phyloP scores from a whole-genome alignment of 495 filamentous ascomycete species.

The Penicillium lividum region DNA sequence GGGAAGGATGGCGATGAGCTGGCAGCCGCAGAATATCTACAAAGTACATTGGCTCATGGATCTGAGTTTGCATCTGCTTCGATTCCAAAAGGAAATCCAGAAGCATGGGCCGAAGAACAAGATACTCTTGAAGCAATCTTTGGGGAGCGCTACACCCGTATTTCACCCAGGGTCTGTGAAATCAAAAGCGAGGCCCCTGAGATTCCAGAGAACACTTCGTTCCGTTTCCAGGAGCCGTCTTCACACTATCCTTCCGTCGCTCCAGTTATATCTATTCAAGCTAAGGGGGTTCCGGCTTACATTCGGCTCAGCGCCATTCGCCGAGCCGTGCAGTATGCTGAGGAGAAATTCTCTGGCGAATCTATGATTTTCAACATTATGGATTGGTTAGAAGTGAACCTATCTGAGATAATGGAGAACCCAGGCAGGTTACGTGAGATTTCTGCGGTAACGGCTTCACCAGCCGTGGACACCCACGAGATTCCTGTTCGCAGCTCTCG shows the following conservation, averaged over 20 bases:
- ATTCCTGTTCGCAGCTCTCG: conserved; percentile 53
- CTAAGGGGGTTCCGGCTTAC: conserved; percentile 76
- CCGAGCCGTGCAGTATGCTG: conserved; percentile 68
- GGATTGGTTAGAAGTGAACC: conserved; percentile 84
- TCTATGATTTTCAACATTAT: conserved; percentile 86
- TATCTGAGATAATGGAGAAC: conserved; percentile 72
- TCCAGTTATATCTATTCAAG: conserved; percentile 70
- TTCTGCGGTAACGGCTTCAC: conserved; percentile 56
- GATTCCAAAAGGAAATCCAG: conserved; percentile 28
- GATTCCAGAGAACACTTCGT: conserved; percentile 34
- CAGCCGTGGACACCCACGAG: conserved; percentile 23
- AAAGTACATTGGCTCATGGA: conserved; percentile 60
- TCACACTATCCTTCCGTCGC: conserved; percentile 69
- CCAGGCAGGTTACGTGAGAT: conserved; percentile 85
- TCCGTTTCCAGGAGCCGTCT: conserved; percentile 55
- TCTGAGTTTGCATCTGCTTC: conserved; percentile 19
- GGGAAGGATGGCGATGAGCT: conserved; percentile 68
- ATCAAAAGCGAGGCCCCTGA: conserved; percentile 55
- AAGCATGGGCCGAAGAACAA: conserved; percentile 83
- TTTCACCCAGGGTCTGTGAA: conserved; percentile 61
- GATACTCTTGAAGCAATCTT: conserved; percentile 80
- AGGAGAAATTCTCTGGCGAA: conserved; percentile 69
- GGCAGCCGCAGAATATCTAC: conserved; percentile 75
- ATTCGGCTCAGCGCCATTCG: conserved; percentile 88
- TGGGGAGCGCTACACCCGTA: conserved; percentile 57